Evolutionary conservation across 139 green algal species (phyloP).

Genomic region (Volvox reticuliferus): DNA sequence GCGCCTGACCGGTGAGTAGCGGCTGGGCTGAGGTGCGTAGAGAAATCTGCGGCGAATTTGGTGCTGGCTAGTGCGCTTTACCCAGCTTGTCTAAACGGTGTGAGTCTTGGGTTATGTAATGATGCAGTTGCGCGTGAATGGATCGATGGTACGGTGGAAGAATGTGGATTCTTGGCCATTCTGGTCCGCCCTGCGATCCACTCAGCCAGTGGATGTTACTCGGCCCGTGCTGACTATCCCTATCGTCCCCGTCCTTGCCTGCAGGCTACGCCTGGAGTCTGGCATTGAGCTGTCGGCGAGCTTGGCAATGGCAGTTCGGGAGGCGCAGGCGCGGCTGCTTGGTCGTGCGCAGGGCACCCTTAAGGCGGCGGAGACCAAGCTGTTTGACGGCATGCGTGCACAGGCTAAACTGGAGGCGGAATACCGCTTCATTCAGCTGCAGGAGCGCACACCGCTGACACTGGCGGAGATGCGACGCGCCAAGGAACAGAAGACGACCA

Average conservation of each 20-base stretch:
- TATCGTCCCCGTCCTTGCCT: background rate
- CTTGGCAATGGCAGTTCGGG: slow-evolving; percentile 50
- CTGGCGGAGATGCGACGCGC: slow-evolving; percentile 67
- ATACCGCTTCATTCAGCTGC: slow-evolving; percentile 31
- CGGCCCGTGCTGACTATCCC: background rate
- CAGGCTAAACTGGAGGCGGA: slow-evolving; percentile 58
- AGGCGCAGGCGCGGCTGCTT: slow-evolving; percentile 53
- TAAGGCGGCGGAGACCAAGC: slow-evolving; percentile 31
- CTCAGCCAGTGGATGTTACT: background rate
- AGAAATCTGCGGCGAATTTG: no score
- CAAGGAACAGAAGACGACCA: slow-evolving; percentile 69
- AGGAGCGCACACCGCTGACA: slow-evolving; percentile 66
- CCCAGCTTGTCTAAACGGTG: no score
- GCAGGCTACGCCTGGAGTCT: slow-evolving; percentile 48
- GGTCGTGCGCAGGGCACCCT: slow-evolving; percentile 16
- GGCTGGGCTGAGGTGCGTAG: no score
- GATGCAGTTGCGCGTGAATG: no score
- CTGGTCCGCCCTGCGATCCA: background rate
- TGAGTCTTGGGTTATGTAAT: no score
- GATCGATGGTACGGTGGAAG: no score
- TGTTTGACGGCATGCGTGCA: slow-evolving; percentile 54
- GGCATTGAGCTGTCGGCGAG: slow-evolving; percentile 59
- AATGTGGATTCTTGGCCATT: background rate
- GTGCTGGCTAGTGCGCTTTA: no score
- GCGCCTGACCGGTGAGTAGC: slow-evolving; percentile 50